Conservation (phyloP, 2,329 filamentous ascomycete species). For the Alternaria infectoria region DNA sequence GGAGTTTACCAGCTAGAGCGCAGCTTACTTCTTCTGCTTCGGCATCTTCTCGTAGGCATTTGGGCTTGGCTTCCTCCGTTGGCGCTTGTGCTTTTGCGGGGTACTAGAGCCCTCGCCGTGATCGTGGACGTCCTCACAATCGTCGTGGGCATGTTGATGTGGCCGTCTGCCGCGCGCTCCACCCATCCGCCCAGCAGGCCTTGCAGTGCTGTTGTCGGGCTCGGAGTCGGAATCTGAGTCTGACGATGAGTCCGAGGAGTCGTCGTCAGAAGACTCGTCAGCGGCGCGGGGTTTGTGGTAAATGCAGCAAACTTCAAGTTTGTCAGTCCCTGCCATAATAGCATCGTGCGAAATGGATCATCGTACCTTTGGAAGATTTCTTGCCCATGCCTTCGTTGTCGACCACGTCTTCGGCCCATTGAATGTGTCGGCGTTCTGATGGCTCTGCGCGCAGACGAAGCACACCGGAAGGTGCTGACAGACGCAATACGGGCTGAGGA, state of each 20-base stretch:
- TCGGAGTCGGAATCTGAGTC: slow-evolving; percentile 64
- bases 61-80: slow-evolving; percentile 66
- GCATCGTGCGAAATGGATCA: not conserved
- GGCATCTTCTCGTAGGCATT: slow-evolving; percentile 84
- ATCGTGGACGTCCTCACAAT: slow-evolving; percentile 50
- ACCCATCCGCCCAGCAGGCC: slow-evolving; percentile 44
- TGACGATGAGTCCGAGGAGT: slow-evolving; percentile 62
- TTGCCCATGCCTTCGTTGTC: slow-evolving; percentile 95
- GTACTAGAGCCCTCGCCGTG: slow-evolving; percentile 49
- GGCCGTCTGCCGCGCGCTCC: slow-evolving; percentile 32
- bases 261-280: slow-evolving; percentile 77
- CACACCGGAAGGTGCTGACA: slow-evolving; percentile 44
- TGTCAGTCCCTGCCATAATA: not conserved
- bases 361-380: slow-evolving; percentile 88
- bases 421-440: slow-evolving; percentile 67
- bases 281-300: slow-evolving; percentile 79
- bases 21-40: slow-evolving; percentile 50
- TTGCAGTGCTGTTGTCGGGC: slow-evolving; percentile 57
- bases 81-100: slow-evolving; percentile 49
- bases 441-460: slow-evolving; percentile 52
- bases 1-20: slow-evolving; percentile 4
- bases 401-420: slow-evolving; percentile 91
- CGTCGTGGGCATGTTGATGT: slow-evolving; percentile 35
- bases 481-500: slow-evolving; percentile 42
- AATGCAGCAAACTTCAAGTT: slow-evolving; percentile 87